A percentile compares a stretch with the other conserved stretches of the same genome.
Evolutionary conservation across 306 rosid genomes (phyloP).

Genomic region (Rosa rugosa): DNA sequence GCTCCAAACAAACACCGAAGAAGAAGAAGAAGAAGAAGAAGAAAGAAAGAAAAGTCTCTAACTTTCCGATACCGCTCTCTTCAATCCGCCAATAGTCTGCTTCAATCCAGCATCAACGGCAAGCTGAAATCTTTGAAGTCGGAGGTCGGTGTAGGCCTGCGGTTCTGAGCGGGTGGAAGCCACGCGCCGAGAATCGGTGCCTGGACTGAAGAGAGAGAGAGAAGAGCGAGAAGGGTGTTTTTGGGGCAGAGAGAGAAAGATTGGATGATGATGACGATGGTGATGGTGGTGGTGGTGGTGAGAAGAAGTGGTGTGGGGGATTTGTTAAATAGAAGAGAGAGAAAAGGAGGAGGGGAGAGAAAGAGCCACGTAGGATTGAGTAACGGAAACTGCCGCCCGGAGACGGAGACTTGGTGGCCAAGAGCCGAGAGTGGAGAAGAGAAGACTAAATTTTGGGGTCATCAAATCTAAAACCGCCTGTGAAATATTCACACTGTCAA

Average conservation of each 20-base stretch:
- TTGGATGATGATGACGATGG: background rate
- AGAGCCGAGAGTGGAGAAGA: background rate
- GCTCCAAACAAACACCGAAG: background rate
- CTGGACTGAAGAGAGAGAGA: background rate
- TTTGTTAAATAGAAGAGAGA: constrained; percentile 7
- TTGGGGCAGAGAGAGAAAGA: background rate
- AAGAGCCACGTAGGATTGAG: constrained; percentile 15
- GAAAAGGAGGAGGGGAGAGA: background rate
- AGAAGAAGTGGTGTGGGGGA: background rate
- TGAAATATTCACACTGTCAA: background rate
- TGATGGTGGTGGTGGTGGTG: background rate
- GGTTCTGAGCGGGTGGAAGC: background rate
- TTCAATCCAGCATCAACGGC: background rate
- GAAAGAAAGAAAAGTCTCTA: background rate
- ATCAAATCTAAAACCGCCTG: background rate
- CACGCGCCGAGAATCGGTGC: background rate
- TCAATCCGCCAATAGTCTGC: background rate
- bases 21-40: background rate
- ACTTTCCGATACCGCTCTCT: background rate
- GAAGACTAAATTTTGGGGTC: background rate
- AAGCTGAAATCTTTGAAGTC: background rate
- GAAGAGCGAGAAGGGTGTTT: background rate
- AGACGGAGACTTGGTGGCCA: constrained; percentile 2
- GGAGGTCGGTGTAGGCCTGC: background rate
- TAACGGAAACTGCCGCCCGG: constrained; percentile 21